Base-by-base conservation (phyloP, 331 rosid species). In the Telfairia occidentalis region DNA sequence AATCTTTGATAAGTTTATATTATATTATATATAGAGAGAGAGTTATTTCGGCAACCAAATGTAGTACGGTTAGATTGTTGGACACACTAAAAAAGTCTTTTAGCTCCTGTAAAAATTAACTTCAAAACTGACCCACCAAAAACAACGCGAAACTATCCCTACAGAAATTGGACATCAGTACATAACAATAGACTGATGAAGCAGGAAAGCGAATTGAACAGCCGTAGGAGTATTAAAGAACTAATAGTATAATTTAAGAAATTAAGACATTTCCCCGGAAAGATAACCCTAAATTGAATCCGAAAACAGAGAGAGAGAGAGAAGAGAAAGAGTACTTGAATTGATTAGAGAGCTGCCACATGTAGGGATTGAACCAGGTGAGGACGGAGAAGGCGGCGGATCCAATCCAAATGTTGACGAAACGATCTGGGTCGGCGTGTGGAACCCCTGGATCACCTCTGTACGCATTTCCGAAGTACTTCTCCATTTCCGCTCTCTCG, bases 391-490 rank as follows among this genome's bases (percentile, higher is more conserved):
- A 88, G 64, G 82, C 79, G 60, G 87, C 83, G 15, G 90, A 78
- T 0, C 98, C 98, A 48, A 89, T 16, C 98, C 98, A 94, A 15
- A 89, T 89, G 83, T 82, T 88, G 24, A 72, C 79, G 80, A 91
- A 94, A 4, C 90, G 86, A 12, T 82, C 87, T 3, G 87, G 74
- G 30, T 83, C 96, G 1, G 92, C 73, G 26, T 91, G 98, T 3
- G 97, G 97, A 46, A 94, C 89, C 2, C 97, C 98, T 1, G 97
- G 97, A 85, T 94, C 98, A 49, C 98, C 98, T 1, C 98, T 83
- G 69, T 91, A 94, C 0, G 98, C 94, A 30, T 90, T 88, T 15
- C 96, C 97, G 77, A 93, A 93, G 63, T 91, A 93, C 91, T 93
- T 93, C 86, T 93, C 97, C 98, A 90, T 93, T 65, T 37, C 61